phyloP scores from a whole-genome alignment of 768 basidiomycete species.

The Daedalea quercina region DNA sequence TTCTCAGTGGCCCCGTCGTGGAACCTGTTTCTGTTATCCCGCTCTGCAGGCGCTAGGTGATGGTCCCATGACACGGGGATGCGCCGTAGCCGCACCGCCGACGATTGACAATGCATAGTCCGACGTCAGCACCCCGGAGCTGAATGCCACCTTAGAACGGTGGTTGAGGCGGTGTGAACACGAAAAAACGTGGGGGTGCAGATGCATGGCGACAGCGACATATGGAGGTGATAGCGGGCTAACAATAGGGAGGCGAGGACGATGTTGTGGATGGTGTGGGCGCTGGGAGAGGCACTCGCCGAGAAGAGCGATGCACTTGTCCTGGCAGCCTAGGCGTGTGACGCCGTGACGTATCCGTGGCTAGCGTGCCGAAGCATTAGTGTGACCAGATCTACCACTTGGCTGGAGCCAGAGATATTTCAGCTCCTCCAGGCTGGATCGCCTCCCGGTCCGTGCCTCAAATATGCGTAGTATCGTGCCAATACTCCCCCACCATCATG shows the following conservation, averaged over 20 bases:
- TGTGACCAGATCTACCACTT: not conserved
- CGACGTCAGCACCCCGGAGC: too few species aligned
- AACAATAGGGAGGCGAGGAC: not conserved
- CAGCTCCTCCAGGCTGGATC: not conserved
- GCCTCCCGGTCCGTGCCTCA: slow-evolving; percentile 1
- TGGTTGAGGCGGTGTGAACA: too few species aligned
- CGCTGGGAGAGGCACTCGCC: too few species aligned
- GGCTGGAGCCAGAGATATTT: not conserved
- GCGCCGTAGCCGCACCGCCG: too few species aligned
- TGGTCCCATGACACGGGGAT: too few species aligned
- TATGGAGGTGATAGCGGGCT: not conserved
- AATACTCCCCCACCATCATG: not conserved
- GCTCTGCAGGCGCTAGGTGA: too few species aligned
- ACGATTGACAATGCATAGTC: too few species aligned
- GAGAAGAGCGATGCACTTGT: too few species aligned
- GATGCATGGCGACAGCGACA: not conserved
- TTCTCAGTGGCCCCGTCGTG: too few species aligned
- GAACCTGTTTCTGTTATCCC: too few species aligned
- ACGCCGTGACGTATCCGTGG: not conserved
- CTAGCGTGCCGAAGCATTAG: not conserved
- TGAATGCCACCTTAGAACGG: too few species aligned
- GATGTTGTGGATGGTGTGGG: not conserved
- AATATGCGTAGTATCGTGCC: not conserved
- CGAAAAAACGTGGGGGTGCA: too few species aligned
- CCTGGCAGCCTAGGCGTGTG: not conserved